Evolutionary conservation across 179 eudicot genomes (phyloP), one percentile per base, ranked within the genome.

Genomic region (Beta lomatogona): DNA sequence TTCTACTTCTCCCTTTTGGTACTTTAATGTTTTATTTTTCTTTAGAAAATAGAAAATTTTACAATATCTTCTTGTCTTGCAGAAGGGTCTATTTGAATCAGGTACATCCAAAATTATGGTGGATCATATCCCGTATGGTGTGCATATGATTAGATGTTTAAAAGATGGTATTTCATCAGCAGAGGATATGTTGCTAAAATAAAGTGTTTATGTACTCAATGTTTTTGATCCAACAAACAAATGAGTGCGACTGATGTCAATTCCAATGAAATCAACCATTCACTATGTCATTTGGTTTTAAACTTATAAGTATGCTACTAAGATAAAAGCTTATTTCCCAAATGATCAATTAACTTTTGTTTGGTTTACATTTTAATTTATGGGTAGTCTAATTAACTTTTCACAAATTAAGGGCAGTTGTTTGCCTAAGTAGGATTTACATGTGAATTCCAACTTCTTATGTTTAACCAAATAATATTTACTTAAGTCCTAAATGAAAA

Each of bases 111-210:
- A 69, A 69, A 69, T 6, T 44, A 69, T 44, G 73, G 53, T 69
- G 54, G 25, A 67, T 67, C 25, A 28, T 68, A 68, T 69, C 25
- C 13, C 6, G 22, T 19, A 44, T 45, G 45, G 31, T 28, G 53
- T 69, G 73, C 53, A 69, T 69, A 31, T 69, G 73, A 69, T 69
- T 69, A 69, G 73, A 69, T 69, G 53, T 69, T 69, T 36, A 14
- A 68, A 44, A 45, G 73, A 44, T 44, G 73, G 73, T 69, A 22
- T 7, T 45, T 69, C 12, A 25, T 64, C 53, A 69, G 46, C 71
- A 45, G 45, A 69, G 73, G 53, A 25, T 67, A 16, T 36, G 9
- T 67, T 36, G 71, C 46, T 67, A 36, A 67, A 67, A 41, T 67
- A 31, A 36, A 67, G 71, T 31, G 71, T 67, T 4, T 6, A 15